Percentiles rank a stretch among this genome's conserved stretches.
Conservation (phyloP, 768 basidiomycete species). For the Lentinula lateritia region DNA sequence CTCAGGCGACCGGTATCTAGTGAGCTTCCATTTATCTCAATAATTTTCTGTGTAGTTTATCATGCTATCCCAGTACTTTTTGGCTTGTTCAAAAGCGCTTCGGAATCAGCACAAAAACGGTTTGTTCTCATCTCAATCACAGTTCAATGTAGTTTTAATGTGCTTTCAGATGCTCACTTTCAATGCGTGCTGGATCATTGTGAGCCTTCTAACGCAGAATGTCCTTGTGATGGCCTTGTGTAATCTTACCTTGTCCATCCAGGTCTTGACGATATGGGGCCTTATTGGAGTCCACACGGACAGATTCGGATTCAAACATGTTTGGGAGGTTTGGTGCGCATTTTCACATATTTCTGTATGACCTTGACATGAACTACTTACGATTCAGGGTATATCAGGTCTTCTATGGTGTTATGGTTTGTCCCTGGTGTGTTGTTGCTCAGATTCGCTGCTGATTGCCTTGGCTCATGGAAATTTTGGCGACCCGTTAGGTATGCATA, state of each 20-base stretch:
- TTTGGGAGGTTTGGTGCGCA: slow-evolving; percentile 71
- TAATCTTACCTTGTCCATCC: not conserved
- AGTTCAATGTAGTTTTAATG: not conserved
- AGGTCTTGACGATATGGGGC: slow-evolving; percentile 70
- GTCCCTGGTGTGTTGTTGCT: slow-evolving; percentile 43
- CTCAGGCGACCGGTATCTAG: slow-evolving; percentile 68
- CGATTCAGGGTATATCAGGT: slow-evolving; percentile 56
- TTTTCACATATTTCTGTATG: not conserved
- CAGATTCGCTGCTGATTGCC: too few relatives aligned
- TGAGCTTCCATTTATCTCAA: slow-evolving; percentile 22
- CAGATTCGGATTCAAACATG: slow-evolving; percentile 76
- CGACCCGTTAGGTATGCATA: slow-evolving; percentile 46
- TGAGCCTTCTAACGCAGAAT: slow-evolving; percentile 19
- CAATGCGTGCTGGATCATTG: slow-evolving; percentile 70
- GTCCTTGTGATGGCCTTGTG: not conserved
- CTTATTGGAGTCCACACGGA: slow-evolving; percentile 71
- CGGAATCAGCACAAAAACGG: slow-evolving; percentile 59
- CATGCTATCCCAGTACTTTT: slow-evolving; percentile 36
- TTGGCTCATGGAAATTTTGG: not conserved
- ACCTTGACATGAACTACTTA: not conserved
- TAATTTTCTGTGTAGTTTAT: not conserved
- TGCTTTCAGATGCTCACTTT: slow-evolving; percentile 49
- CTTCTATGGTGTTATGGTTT: slow-evolving; percentile 68
- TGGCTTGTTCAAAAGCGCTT: slow-evolving; percentile 67
- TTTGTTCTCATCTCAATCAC: slow-evolving; percentile 15